These are phyloP conservation scores for Antrodiella citrinella DNA, from an alignment of 768 basidiomycete species.

Conservation along the genomic window DNA sequence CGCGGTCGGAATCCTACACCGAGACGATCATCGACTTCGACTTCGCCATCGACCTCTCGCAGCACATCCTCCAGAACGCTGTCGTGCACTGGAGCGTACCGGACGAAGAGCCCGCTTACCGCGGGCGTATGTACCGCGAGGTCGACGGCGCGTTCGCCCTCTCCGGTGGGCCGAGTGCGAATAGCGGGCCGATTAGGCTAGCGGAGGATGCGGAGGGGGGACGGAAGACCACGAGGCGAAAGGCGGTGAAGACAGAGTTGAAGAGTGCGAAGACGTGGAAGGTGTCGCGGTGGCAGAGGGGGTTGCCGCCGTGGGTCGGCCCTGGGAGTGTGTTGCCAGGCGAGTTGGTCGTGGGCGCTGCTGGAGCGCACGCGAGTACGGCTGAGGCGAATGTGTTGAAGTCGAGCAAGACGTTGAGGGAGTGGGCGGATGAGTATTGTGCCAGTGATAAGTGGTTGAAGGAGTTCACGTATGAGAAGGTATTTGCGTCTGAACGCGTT, in stretches of 20 bases:
- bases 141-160: slow-evolving; percentile 26
- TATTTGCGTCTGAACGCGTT: no score
- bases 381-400: slow-evolving; percentile 23
- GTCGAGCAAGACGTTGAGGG: slow-evolving; percentile 54
- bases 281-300: slow-evolving; percentile 34
- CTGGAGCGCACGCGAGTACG: slow-evolving; percentile 11
- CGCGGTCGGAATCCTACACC: slow-evolving; percentile 41
- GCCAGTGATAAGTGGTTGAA: slow-evolving; percentile 61
- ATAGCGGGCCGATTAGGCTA: neutral
- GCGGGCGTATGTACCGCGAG: slow-evolving; percentile 56
- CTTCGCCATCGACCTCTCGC: slow-evolving; percentile 51
- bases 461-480: slow-evolving; percentile 72
- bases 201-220: slow-evolving; percentile 13
- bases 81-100: slow-evolving; percentile 49
- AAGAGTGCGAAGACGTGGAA: slow-evolving; percentile 39
- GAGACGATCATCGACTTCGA: slow-evolving; percentile 62
- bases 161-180: neutral
- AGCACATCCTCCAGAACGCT: slow-evolving; percentile 27
- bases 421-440: slow-evolving; percentile 84
- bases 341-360: neutral
- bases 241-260: slow-evolving; percentile 33
- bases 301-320: slow-evolving; percentile 44
- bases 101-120: slow-evolving; percentile 56
- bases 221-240: slow-evolving; percentile 21
- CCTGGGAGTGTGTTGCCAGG: slow-evolving; percentile 4